Evolutionary conservation across 352 stramenopile species (phyloP), one percentile per base, ranked within the genome.

Genomic region (Albugo candida): DNA sequence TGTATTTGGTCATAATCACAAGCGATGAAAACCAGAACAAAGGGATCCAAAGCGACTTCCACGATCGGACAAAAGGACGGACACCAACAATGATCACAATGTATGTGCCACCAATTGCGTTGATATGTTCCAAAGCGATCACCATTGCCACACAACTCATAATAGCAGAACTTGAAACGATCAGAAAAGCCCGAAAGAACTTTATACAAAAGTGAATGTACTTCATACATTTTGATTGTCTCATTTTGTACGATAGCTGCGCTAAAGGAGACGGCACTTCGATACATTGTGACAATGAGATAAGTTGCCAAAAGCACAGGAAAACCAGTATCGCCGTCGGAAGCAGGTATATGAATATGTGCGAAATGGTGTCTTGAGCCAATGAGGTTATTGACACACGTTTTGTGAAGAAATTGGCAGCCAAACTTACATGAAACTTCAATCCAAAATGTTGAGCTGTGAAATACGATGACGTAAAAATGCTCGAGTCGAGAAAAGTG

Each of bases 231-330:
- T 31, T 31, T 8, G 24, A 31, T 31, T 31, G 24, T 31, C 24
- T 31, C 24, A 31, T 31, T 31, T 31, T 31, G 24, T 31, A 31
- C 3, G 24, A 31, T 3, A 31, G 24, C 8, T 31, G 24, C 8
- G 24, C 24, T 8, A 31, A 31, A 10, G 24, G 24, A 10, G 24
- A 31, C 24, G 24, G 24, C 3, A 31, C 24, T 31, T 31, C 24
- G 24, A 31, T 31, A 31, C 24, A 31, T 31, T 31, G 24, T 31
- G 24, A 31, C 51, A 92, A 74, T 24, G 73, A 81, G 20, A 67
- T 63, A 13, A 92, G 53, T 42, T 92, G 78, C 78, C 78, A 92
- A 43, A 85, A 86, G 45, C 73, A 79, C 21, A 92, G 47, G 14
- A 63, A 68, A 52, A 79, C 86, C 51, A 87, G 56, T 4, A 81